These are phyloP conservation scores for Fusarium setosum DNA, from an alignment of 2,329 filamentous ascomycete species.

Conservation along the genomic window DNA sequence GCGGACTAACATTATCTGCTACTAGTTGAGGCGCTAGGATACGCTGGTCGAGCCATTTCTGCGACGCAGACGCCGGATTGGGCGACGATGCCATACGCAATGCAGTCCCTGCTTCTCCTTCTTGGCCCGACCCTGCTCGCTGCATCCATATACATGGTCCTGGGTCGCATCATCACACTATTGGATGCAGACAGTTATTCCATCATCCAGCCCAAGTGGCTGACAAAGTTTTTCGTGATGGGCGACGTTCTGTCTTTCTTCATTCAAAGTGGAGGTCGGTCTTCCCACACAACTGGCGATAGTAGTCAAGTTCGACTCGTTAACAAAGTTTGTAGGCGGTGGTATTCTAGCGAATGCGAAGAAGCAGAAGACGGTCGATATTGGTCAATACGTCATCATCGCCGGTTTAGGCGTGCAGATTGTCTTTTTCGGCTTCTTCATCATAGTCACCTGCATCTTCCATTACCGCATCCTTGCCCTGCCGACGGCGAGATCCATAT, in stretches of 20 bases:
- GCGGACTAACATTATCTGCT: neutral
- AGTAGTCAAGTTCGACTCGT: too few species aligned
- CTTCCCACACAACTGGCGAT: neutral
- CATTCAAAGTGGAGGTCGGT: constrained; percentile 29
- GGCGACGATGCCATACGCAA: constrained; percentile 47
- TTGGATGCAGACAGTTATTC: constrained; percentile 51
- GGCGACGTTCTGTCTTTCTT: constrained; percentile 58
- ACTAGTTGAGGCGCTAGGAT: constrained; percentile 42
- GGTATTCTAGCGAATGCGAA: constrained; percentile 10
- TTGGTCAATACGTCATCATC: constrained; percentile 59
- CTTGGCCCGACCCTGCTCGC: constrained; percentile 53
- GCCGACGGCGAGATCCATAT: neutral
- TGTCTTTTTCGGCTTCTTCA: constrained; percentile 63
- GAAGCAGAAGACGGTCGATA: constrained; percentile 30
- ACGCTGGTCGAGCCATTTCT: constrained; percentile 59
- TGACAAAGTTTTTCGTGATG: constrained; percentile 60
- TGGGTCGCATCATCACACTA: constrained; percentile 50
- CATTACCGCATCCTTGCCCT: constrained; percentile 43
- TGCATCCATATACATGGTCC: constrained; percentile 56
- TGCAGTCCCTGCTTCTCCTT: constrained; percentile 49
- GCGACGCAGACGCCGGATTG: constrained; percentile 47
- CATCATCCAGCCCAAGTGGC: constrained; percentile 51
- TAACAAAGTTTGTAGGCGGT: neutral
- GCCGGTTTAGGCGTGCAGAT: constrained; percentile 64
- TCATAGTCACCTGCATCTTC: constrained; percentile 57